Base-by-base conservation (phyloP, 31 red algal species). In the Odonthalia washingtoniensis region DNA sequence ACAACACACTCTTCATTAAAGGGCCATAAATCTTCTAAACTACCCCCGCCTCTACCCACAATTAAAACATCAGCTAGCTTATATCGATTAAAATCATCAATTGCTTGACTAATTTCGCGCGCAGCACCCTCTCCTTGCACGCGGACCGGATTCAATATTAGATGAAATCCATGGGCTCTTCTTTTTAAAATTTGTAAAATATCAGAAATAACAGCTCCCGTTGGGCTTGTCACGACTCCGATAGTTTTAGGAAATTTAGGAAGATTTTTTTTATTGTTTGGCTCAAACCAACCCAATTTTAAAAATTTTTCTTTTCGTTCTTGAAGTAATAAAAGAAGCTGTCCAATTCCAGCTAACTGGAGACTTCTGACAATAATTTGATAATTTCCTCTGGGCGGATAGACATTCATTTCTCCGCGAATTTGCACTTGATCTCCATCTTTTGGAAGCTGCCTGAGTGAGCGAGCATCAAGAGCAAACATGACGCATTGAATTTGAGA, bases 1-100 rank as follows among this genome's bases (percentile, higher is more conserved):
- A 65, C 81, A 74, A 84, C 81, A 37, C n/a, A n/a, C 39, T 70
- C 81, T 30, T 31, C 67, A 84, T 84, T 74, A 46, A 75, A 84
- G 26, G 67, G 27, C 65, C 65, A 70, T 30, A 84, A 52, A 74
- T 84, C 81, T 40, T 70, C 67, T 37, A 78, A 46, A 66, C 31
- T 30, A 49, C 81, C 80, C 46, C 81, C 81, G 65, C 81, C 81
- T 31, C 81, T 64, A n/a, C 31, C 81, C 26, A 84, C 32, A 36
- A 74, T 35, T 46, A 90, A n/a, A 44, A 86, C 46, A 90, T 86
- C 70, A 57, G 74, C 83, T 44, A n/a, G 43, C 28, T 62, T 26
- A 62, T 30, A 32, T 44, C 60, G 30, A 30, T 80, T 62, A 63
- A 46, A 40, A 35, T 28, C 36, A 28, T 44, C 42, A 62, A 80